Evolutionary conservation across 2,329 filamentous ascomycete genomes (phyloP).

Genomic region (Penicillium sp.): DNA sequence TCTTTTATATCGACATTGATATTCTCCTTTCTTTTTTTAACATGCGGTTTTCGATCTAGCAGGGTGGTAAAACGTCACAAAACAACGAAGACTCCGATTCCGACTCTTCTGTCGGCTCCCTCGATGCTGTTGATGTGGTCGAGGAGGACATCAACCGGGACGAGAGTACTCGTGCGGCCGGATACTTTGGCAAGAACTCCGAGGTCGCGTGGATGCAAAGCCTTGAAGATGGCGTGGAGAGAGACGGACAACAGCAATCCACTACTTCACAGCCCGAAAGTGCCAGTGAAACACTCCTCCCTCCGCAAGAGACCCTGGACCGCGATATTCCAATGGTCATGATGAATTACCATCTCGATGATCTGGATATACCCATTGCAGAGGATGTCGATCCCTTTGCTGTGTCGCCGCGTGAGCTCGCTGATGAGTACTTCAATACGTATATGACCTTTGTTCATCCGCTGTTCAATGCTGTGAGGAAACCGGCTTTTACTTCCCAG

Average conservation of each 20-base stretch:
- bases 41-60: background rate
- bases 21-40: slow-evolving; percentile 1
- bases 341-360: slow-evolving; percentile 40
- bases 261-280: background rate
- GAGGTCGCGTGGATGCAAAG: slow-evolving; percentile 43
- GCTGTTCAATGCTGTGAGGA: slow-evolving; percentile 39
- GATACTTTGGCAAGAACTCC: slow-evolving; percentile 44
- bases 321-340: slow-evolving; percentile 21
- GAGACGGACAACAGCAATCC: slow-evolving; percentile 10
- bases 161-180: slow-evolving; percentile 33
- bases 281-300: background rate
- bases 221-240: slow-evolving; percentile 29
- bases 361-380: slow-evolving; percentile 33
- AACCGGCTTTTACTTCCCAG: slow-evolving; percentile 34
- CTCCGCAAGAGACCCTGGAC: background rate
- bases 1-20: background rate
- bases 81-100: slow-evolving; percentile 17
- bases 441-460: slow-evolving; percentile 40
- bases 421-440: slow-evolving; percentile 36
- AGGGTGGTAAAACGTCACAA: slow-evolving; percentile 2
- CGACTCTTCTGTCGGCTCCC: slow-evolving; percentile 31
- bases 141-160: slow-evolving; percentile 40
- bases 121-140: slow-evolving; percentile 39
- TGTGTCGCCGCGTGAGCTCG: slow-evolving; percentile 34
- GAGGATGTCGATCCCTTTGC: slow-evolving; percentile 34